Base-by-base conservation (phyloP, 2,329 filamentous ascomycete species). In the Ceratocystis albifundus region DNA sequence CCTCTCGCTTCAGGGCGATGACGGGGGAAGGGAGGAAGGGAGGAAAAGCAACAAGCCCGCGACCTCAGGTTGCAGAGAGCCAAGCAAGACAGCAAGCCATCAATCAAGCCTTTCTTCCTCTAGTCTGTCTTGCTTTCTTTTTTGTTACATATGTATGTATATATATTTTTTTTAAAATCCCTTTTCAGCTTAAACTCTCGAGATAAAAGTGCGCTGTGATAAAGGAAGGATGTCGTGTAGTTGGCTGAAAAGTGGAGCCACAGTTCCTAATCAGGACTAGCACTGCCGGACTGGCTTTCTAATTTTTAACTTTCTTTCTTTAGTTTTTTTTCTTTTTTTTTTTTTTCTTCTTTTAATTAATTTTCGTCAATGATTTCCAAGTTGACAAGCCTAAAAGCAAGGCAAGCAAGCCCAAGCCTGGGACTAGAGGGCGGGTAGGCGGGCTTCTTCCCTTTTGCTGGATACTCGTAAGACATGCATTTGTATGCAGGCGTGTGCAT, bases 1-100 rank as follows among this genome's bases (percentile, higher is more conserved):
- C 48, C 48, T 53, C 48, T 25, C 48, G 48, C 48, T 53, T 53
- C 48, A 53, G 48, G 48, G 48, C 48, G 48, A 53, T 25, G 8
- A n/a, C n/a, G n/a, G n/a, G n/a, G n/a, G n/a, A n/a, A n/a, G n/a
- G n/a, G n/a, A n/a, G n/a, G n/a, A n/a, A n/a, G n/a, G n/a, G 25
- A 15, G 25, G 48, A 8, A 20, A 8, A 53, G 10, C 46, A 48
- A n/a, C n/a, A 50, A 22, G n/a, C 15, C 17, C 20, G 48, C 20
- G 6, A 20, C 48, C 48, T 53, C 20, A 8, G 32, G 8, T 36
- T 3, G 32, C 7, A 36, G 32, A 36, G 32, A 36, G 32, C 32
- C 10, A 36, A 36, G 32, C 32, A 36, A 36, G 32, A 36, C 32
- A 36, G 32, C 32, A 28, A 25, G 20, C 48, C 48, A 22, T 20